Percentiles rank a stretch among this genome's conserved stretches.
These are phyloP conservation scores for Panaeolus papilionaceus DNA, from an alignment of 768 basidiomycete species.

Conservation along the genomic window DNA sequence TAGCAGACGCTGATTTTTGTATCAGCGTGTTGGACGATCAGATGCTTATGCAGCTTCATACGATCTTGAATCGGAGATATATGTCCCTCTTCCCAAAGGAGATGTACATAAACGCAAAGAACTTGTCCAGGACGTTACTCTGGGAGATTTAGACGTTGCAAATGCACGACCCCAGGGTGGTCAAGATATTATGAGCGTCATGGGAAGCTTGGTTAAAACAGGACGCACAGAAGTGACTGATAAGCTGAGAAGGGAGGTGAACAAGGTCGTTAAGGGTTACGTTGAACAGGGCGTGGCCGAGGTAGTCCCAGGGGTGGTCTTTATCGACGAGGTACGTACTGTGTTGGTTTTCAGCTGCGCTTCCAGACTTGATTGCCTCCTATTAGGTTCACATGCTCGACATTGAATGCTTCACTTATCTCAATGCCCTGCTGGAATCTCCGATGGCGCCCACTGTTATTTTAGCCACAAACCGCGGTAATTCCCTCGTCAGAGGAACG, in stretches of 20 bases:
- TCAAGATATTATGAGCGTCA: constrained; percentile 98
- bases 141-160: constrained; percentile 95
- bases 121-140: constrained; percentile 92
- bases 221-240: constrained; percentile 97
- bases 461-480: constrained; percentile 94
- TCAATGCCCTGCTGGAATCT: constrained; percentile 94
- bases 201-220: constrained; percentile 90
- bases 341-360: constrained; percentile 14
- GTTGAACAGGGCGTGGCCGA: constrained; percentile 99
- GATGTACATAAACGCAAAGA: constrained; percentile 97
- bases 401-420: constrained; percentile 98
- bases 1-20: constrained; percentile 20
- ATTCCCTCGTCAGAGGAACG: constrained; percentile 91
- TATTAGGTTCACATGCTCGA: constrained; percentile 98
- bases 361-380: constrained; percentile 14
- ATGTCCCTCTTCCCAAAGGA: constrained; percentile 96
- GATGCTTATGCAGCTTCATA: constrained; percentile 98
- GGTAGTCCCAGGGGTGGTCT: constrained; percentile 96
- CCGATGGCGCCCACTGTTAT: constrained; percentile 98
- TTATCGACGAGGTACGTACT: constrained; percentile 91
- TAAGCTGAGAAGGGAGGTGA: constrained; percentile 93
- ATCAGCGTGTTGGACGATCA: constrained; percentile 91
- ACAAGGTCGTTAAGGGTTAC: constrained; percentile 96
- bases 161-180: constrained; percentile 96
- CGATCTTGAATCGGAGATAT: constrained; percentile 97